Conservation (phyloP, 1,284 basidiomycete species). For the Taiwanofungus camphoratus region DNA sequence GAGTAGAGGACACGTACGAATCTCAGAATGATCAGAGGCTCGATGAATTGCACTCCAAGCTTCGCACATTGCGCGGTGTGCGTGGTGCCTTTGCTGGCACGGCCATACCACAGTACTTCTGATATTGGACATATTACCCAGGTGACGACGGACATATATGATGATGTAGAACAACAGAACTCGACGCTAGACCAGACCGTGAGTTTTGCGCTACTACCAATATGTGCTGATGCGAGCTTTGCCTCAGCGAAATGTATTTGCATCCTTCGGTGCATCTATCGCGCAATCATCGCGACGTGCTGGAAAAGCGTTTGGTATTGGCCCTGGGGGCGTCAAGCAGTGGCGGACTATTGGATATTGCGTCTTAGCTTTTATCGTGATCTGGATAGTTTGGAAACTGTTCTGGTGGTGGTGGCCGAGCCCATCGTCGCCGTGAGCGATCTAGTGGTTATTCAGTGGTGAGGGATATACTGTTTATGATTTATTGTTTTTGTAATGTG, state of each 20-base stretch:
- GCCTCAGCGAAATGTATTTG: conserved; percentile 58
- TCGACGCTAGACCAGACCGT: conserved; percentile 69
- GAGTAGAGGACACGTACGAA: conserved; percentile 67
- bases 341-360: conserved; percentile 60
- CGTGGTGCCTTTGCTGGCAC: conserved; percentile 21
- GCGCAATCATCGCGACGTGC: conserved; percentile 60
- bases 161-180: conserved; percentile 79
- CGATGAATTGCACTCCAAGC: conserved; percentile 77
- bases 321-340: conserved; percentile 57
- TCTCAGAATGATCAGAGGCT: conserved; percentile 74
- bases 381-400: conserved; percentile 43
- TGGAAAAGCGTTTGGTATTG: conserved; percentile 64
- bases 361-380: conserved; percentile 35
- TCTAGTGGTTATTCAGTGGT: background rate
- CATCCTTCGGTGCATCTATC: conserved; percentile 54
- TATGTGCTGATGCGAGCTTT: background rate
- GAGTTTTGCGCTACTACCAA: conserved; percentile 24
- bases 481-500: too few relatives aligned
- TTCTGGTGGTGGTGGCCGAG: conserved; percentile 27
- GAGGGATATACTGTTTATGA: too few relatives aligned
- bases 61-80: conserved; percentile 71
- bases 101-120: background rate
- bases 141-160: conserved; percentile 77
- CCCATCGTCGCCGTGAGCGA: conserved; percentile 7
- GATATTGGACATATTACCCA: conserved; percentile 28